phyloP scores from a whole-genome alignment of 163 green algal species.

The Volvox carteri region DNA sequence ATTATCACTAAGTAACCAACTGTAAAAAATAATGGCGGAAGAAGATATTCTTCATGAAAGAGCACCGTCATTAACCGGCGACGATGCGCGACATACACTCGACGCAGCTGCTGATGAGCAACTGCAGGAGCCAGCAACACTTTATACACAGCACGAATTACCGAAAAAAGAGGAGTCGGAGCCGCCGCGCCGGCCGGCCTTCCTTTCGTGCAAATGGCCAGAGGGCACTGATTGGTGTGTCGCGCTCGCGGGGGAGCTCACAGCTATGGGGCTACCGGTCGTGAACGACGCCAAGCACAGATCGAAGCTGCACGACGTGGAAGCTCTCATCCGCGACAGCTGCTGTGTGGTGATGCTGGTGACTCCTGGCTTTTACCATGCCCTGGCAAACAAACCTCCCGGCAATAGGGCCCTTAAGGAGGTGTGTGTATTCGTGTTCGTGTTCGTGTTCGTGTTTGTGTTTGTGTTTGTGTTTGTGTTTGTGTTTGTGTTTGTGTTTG shows the following conservation, averaged over 20 bases:
- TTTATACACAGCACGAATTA: not conserved
- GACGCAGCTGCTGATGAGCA: not conserved
- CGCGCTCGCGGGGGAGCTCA: constrained; percentile 34
- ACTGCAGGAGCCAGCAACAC: not conserved
- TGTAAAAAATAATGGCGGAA: not conserved
- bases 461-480: no score
- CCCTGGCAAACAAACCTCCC: constrained; percentile 6
- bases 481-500: no score
- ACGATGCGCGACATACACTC: not conserved
- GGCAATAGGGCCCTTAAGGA: constrained; percentile 44
- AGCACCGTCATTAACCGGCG: not conserved
- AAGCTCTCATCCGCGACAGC: not conserved
- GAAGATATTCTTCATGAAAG: not conserved
- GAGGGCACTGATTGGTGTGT: constrained; percentile 38
- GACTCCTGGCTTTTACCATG: constrained; percentile 39
- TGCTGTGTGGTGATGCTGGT: constrained; percentile 42
- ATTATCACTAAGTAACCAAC: no score
- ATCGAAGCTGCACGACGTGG: constrained; percentile 23
- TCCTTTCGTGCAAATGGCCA: constrained; percentile 49
- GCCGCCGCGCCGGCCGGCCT: constrained; percentile 12
- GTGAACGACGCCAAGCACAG: constrained; percentile 18
- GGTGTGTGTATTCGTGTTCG: no score
- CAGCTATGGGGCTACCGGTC: not conserved
- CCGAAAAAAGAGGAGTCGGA: not conserved
- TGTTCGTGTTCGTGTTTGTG: no score